Base-by-base conservation (phyloP, 139 green algal genomes). In the Tetradesmus lagerheimii region DNA sequence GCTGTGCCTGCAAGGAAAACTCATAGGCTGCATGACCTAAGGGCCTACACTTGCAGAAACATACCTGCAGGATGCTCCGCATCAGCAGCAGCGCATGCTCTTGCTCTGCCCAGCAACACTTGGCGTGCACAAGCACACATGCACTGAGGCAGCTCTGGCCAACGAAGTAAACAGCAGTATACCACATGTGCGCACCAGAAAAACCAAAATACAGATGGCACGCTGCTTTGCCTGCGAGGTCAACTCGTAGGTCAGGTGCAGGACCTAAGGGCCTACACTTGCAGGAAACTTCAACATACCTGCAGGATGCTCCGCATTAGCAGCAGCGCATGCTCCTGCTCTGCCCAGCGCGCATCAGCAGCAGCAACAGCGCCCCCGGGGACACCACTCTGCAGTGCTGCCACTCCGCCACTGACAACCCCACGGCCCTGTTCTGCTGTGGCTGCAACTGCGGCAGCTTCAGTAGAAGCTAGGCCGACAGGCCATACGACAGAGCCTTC, bases 241-340 rank as follows among this genome's bases (percentile, higher is more conserved):
- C n/a, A 27, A 74, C 43, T 50, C 8, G 43, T 8, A 50, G 43
- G 43, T 50, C 43, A 64, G 15, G 1, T 64, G 8, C 50, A 25
- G 50, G 50, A 64, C 1, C 50, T 64, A 64, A 64, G 15, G 23
- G 6, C 62, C 62, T 74, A 2, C 15, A 37, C 27, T 38, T 77
- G 66, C 29, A 34, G 66, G 6, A 35, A 14, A 35, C 34, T 4
- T 2, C 66, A 34, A 80, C 81, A 11, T 15, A 78, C 82, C 82
- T 87, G 82, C 53, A 87, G 29, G 20, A 87, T 87, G 57, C 82
- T 53, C 18, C 39, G 62, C 57, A 87, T 43, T 35, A 87, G 35
- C 34, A 87, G 25, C 82, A 87, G 82, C 11, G 82, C 82, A 79
- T 87, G 82, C 53, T 87, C 82, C 20, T 87, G 82, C 82, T 87